These are phyloP conservation scores for Ustilago trichophora DNA, from an alignment of 1,284 basidiomycete species.

Conservation along the genomic window DNA sequence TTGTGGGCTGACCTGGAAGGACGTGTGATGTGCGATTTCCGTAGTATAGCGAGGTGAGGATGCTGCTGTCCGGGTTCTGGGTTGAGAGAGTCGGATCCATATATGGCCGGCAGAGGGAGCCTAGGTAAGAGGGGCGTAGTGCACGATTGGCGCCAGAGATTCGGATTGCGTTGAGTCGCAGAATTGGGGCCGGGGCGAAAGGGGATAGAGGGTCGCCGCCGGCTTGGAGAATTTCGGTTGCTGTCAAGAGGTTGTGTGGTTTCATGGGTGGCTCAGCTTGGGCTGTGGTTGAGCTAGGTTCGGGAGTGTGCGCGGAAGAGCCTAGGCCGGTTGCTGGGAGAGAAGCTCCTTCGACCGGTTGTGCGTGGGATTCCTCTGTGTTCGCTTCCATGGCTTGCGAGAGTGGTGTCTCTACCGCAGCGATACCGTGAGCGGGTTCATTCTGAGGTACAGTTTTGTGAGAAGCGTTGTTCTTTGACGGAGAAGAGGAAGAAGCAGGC, in stretches of 20 bases:
- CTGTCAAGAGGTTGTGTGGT: conserved; percentile 52
- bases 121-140: conserved; percentile 82
- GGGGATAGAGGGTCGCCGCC: conserved; percentile 8
- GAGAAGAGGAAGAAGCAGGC: conserved; percentile 14
- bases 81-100: conserved; percentile 62
- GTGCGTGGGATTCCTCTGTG: conserved; percentile 6
- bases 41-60: conserved; percentile 59
- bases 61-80: conserved; percentile 24
- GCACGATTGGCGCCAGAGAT: conserved; percentile 77
- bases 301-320: conserved; percentile 1
- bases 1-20: conserved; percentile 52
- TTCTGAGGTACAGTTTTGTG: no score
- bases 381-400: no score
- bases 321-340: conserved; percentile 14
- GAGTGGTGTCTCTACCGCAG: conserved; percentile 7
- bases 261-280: conserved; percentile 4
- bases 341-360: conserved; percentile 21
- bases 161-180: conserved; percentile 76
- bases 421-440: no score
- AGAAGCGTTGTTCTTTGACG: no score
- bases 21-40: conserved; percentile 58
- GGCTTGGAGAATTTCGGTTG: conserved; percentile 41
- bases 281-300: background rate
- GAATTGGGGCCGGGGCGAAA: conserved; percentile 40
- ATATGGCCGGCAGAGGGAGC: conserved; percentile 78